Evolutionary conservation across 805 yeast genomes (phyloP).

Genomic region (Saccharomyces mikatae): DNA sequence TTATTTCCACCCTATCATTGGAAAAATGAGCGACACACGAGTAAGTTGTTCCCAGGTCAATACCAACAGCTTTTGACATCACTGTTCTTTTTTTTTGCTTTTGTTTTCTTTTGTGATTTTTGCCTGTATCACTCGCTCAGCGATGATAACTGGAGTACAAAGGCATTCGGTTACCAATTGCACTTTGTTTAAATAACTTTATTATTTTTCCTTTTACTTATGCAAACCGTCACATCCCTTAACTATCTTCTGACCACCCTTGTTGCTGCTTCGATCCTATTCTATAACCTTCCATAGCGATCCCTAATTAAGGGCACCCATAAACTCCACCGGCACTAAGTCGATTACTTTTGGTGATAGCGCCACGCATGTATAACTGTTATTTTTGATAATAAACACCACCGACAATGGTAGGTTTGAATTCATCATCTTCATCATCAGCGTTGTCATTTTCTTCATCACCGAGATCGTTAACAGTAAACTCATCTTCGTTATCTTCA

Average conservation of each 20-base stretch:
- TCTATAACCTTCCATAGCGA: not conserved
- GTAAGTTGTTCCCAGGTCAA: constrained; percentile 79
- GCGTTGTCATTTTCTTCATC: not conserved
- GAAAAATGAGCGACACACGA: constrained; percentile 93
- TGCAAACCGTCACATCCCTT: not conserved
- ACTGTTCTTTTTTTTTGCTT: no score
- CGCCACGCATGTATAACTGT: constrained; percentile 29
- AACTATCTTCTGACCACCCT: not conserved
- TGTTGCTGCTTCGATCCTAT: not conserved
- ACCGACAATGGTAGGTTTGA: constrained; percentile 13
- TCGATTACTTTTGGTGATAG: constrained; percentile 44
- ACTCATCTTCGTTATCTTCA: not conserved
- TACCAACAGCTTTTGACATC: constrained; percentile 55
- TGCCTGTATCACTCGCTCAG: constrained; percentile 60
- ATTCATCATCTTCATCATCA: constrained; percentile 12
- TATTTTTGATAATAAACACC: constrained; percentile 10
- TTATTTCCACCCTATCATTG: constrained; percentile 84
- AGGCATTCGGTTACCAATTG: constrained; percentile 16
- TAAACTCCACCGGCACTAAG: constrained; percentile 40
- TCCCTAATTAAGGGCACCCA: not conserved
- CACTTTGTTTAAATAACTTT: constrained; percentile 56
- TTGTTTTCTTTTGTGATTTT: constrained; percentile 13
- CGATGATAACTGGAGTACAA: not conserved
- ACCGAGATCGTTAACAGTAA: not conserved
- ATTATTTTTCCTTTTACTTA: constrained; percentile 23